A percentile compares a stretch with the other conserved stretches of the same genome.
phyloP scores from a whole-genome alignment of 345 rosid genomes.

The Sisymbrium altissimum region DNA sequence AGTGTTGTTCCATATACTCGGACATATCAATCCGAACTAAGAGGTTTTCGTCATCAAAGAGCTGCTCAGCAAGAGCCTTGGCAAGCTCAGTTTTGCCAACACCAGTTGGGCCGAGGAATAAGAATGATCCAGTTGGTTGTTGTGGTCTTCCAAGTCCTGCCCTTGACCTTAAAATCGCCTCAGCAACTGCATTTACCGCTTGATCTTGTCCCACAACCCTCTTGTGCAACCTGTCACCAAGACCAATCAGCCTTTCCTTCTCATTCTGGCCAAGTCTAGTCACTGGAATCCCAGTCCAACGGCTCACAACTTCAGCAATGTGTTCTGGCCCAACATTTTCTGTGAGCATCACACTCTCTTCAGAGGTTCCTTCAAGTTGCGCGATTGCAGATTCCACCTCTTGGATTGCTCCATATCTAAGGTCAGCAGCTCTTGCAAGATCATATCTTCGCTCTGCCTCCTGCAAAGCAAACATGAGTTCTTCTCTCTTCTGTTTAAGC shows the following conservation, averaged over 20 bases:
- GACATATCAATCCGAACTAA: slow-evolving; percentile 84
- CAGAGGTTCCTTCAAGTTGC: slow-evolving; percentile 56
- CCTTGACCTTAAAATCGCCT: slow-evolving; percentile 80
- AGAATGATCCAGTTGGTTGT: slow-evolving; percentile 90
- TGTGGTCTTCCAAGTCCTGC: slow-evolving; percentile 95
- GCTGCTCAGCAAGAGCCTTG: slow-evolving; percentile 92
- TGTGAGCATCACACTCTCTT: slow-evolving; percentile 70
- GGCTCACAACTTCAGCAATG: slow-evolving; percentile 88
- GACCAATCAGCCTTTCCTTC: slow-evolving; percentile 74
- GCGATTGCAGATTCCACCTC: slow-evolving; percentile 75
- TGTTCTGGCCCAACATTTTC: slow-evolving; percentile 90
- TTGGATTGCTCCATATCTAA: slow-evolving; percentile 80
- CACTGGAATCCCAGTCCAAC: slow-evolving; percentile 92
- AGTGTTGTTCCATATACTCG: slow-evolving; percentile 87
- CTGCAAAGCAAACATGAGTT: slow-evolving; percentile 61
- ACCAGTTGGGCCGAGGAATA: slow-evolving; percentile 94
- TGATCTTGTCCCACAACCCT: slow-evolving; percentile 88
- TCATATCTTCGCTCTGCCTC: slow-evolving; percentile 92
- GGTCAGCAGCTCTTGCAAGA: slow-evolving; percentile 84
- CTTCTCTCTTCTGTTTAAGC: slow-evolving; percentile 81
- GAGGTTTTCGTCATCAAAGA: slow-evolving; percentile 77
- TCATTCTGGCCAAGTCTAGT: slow-evolving; percentile 90
- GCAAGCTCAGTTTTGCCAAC: slow-evolving; percentile 94
- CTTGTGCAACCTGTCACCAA: slow-evolving; percentile 67
- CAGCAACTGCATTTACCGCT: slow-evolving; percentile 76